Percentiles rank a stretch among this genome's conserved stretches.
These are phyloP conservation scores for Quercus wislizeni DNA, from an alignment of 306 rosid genomes.

Conservation along the genomic window DNA sequence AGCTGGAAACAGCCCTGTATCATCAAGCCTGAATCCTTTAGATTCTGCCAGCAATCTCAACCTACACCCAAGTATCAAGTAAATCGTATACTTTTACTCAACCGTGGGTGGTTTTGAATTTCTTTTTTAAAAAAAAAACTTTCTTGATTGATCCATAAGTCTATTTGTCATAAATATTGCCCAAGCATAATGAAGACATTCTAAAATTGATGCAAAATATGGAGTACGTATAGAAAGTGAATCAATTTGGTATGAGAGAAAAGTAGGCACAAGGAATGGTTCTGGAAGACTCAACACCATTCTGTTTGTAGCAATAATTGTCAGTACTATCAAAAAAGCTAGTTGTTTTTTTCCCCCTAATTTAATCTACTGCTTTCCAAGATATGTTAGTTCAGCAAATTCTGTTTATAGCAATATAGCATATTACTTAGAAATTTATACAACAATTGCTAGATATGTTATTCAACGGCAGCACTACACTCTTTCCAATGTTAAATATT, in stretches of 20 bases:
- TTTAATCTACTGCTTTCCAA: conserved; percentile 4
- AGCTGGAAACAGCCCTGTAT: conserved; percentile 80
- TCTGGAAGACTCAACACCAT: background rate
- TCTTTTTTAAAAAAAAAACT: background rate
- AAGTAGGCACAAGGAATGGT: background rate
- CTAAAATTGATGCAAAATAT: background rate
- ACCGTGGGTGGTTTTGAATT: background rate
- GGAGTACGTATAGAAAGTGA: background rate
- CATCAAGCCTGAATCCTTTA: conserved; percentile 89
- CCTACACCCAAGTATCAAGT: conserved; percentile 40
- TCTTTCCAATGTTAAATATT: background rate
- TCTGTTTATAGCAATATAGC: background rate
- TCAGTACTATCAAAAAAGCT: background rate
- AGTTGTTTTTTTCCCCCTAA: background rate
- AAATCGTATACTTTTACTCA: background rate
- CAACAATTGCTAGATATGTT: no score
- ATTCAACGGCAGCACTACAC: background rate
- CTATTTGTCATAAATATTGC: background rate
- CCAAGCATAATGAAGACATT: background rate
- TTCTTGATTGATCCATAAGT: background rate
- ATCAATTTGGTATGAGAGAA: background rate
- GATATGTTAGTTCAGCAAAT: background rate
- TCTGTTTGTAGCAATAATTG: background rate
- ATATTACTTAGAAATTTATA: no score
- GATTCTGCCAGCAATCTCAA: conserved; percentile 85